phyloP scores from a whole-genome alignment of 192 early-diverging fungal species.

The Backusella parvicylindrica region DNA sequence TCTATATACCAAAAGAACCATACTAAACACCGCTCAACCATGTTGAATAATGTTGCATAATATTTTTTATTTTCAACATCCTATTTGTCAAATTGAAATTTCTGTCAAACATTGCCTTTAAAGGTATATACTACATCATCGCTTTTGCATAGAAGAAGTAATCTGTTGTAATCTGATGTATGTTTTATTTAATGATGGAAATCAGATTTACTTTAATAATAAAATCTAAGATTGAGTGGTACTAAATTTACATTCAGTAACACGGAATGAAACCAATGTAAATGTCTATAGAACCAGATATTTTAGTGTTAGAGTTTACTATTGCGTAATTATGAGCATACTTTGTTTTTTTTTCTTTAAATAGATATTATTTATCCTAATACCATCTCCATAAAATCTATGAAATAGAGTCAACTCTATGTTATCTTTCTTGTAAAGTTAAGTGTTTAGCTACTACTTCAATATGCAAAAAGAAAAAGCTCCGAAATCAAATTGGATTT shows the following conservation, averaged over 20 bases:
- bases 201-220: neutral
- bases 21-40: no score
- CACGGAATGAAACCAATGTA: neutral
- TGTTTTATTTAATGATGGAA: neutral
- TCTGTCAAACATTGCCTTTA: neutral
- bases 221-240: neutral
- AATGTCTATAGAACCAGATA: neutral
- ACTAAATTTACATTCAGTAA: neutral
- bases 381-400: neutral
- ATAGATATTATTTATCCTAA: neutral
- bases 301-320: neutral
- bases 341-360: neutral
- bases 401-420: no score
- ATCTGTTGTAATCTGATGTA: neutral
- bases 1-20: no score
- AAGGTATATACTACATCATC: neutral
- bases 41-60: neutral
- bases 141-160: neutral
- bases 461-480: neutral
- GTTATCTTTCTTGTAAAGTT: no score
- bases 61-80: neutral
- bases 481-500: neutral
- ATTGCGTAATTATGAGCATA: neutral
- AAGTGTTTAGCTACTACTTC: no score
- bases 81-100: neutral